These are phyloP conservation scores for Suillus cothurnatus DNA, from an alignment of 768 basidiomycete genomes.

Conservation along the genomic window DNA sequence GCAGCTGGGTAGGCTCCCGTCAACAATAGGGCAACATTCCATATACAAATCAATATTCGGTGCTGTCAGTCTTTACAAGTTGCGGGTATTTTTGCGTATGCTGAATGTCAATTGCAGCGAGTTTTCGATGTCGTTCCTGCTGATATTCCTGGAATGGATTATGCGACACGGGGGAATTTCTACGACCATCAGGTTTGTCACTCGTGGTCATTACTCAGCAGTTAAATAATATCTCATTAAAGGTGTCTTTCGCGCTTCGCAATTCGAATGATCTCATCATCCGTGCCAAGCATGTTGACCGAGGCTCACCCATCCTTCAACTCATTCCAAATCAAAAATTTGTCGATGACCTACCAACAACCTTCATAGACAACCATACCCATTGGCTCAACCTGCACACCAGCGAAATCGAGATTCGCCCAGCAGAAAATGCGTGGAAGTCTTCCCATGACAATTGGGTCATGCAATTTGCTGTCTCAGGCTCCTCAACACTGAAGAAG, in stretches of 20 bases:
- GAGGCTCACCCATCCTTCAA: conserved; percentile 13
- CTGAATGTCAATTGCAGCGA: conserved; percentile 19
- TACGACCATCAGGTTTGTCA: conserved; percentile 21
- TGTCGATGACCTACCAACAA: conserved; percentile 26
- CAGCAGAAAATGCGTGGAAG: conserved; percentile 27
- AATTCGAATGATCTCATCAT: conserved; percentile 20
- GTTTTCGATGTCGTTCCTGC: conserved; percentile 25
- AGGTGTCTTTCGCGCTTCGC: conserved; percentile 29
- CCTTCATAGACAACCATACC: conserved; percentile 22
- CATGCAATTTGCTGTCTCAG: conserved; percentile 16
- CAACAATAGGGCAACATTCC: conserved; percentile 19
- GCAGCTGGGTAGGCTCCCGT: conserved; percentile 26
- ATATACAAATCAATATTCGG: conserved; percentile 25
- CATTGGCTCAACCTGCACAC: conserved; percentile 36
- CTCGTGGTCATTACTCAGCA: not conserved
- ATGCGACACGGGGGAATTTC: conserved; percentile 20
- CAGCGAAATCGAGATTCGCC: conserved; percentile 29
- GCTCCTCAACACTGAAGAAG: conserved; percentile 12
- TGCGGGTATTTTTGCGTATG: not conserved
- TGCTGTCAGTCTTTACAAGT: conserved; percentile 13
- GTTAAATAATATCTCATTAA: not conserved
- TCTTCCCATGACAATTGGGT: conserved; percentile 29
- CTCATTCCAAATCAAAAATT: conserved; percentile 28
- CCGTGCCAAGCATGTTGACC: conserved; percentile 12
- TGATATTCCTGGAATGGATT: conserved; percentile 30